A percentile compares a stretch with the other conserved stretches of the same genome.
Evolutionary conservation across 108 stramenopile genomes (phyloP).

Genomic region (Pelagomonas calceolata): DNA sequence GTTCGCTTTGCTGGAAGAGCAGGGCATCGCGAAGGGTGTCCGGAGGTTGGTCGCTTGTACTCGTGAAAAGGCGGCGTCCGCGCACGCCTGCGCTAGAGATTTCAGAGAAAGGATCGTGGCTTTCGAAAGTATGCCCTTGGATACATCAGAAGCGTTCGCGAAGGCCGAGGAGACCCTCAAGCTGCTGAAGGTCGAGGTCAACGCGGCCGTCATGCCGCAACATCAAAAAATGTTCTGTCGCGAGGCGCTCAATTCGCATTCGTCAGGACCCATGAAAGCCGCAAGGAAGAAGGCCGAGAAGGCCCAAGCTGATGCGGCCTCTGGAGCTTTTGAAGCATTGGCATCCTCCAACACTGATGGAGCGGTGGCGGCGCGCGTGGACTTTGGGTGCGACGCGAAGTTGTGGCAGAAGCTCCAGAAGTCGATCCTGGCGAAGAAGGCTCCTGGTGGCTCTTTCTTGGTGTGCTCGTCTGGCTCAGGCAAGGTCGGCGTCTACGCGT

Average conservation of each 20-base stretch:
- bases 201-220: slow-evolving; percentile 54
- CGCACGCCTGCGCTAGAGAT: slow-evolving; percentile 46
- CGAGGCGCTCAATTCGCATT: slow-evolving; percentile 43
- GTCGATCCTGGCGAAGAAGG: slow-evolving; percentile 59
- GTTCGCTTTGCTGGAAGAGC: slow-evolving; percentile 84
- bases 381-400: slow-evolving; percentile 84
- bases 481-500: slow-evolving; percentile 60
- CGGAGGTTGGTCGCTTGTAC: slow-evolving; percentile 89
- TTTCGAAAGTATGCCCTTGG: slow-evolving; percentile 45
- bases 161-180: slow-evolving; percentile 62
- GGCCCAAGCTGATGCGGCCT: slow-evolving; percentile 56
- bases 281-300: slow-evolving; percentile 67
- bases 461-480: slow-evolving; percentile 62
- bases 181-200: slow-evolving; percentile 55
- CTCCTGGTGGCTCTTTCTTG: slow-evolving; percentile 68
- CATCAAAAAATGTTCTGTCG: slow-evolving; percentile 59
- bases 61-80: slow-evolving; percentile 63
- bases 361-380: slow-evolving; percentile 69
- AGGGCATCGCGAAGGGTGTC: slow-evolving; percentile 95
- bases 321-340: slow-evolving; percentile 47
- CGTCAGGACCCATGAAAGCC: slow-evolving; percentile 56
- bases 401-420: slow-evolving; percentile 63
- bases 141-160: slow-evolving; percentile 49
- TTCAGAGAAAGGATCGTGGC: slow-evolving; percentile 41
- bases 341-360: slow-evolving; percentile 49